phyloP scores from a whole-genome alignment of 495 filamentous ascomycete species.

The Aspergillus ostianus region DNA sequence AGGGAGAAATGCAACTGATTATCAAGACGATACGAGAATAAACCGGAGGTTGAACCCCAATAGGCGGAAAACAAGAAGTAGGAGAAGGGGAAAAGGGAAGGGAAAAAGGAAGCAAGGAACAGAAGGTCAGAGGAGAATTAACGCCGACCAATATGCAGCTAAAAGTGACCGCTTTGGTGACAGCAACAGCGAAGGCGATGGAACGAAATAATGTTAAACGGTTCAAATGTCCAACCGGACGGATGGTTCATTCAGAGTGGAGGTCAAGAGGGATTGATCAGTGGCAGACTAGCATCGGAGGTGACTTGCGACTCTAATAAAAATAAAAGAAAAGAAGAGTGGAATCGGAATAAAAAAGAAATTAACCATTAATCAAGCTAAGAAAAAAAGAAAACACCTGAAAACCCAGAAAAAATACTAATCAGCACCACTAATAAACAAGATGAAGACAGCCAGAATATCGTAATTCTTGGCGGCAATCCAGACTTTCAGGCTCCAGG shows the following conservation, averaged over 20 bases:
- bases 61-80: neutral
- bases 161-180: slow-evolving; percentile 1
- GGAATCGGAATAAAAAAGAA: slow-evolving; percentile 12
- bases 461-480: neutral
- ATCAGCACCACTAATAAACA: neutral
- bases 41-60: neutral
- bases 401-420: neutral
- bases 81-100: neutral
- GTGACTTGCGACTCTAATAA: slow-evolving; percentile 9
- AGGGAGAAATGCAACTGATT: slow-evolving; percentile 6
- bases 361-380: neutral
- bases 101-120: neutral
- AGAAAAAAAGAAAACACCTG: neutral
- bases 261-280: slow-evolving; percentile 6
- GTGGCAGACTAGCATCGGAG: slow-evolving; percentile 2
- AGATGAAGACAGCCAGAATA: neutral
- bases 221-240: neutral
- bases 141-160: neutral
- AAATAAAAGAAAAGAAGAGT: slow-evolving; percentile 11
- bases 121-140: neutral
- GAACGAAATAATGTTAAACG: slow-evolving; percentile 7
- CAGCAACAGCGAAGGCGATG: neutral
- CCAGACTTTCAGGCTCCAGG: neutral
- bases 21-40: neutral
- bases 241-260: slow-evolving; percentile 25